A percentile compares a stretch with the other conserved stretches of the same genome.
phyloP scores from a whole-genome alignment of 2,329 filamentous ascomycete genomes.

The Diaporthe velutina region DNA sequence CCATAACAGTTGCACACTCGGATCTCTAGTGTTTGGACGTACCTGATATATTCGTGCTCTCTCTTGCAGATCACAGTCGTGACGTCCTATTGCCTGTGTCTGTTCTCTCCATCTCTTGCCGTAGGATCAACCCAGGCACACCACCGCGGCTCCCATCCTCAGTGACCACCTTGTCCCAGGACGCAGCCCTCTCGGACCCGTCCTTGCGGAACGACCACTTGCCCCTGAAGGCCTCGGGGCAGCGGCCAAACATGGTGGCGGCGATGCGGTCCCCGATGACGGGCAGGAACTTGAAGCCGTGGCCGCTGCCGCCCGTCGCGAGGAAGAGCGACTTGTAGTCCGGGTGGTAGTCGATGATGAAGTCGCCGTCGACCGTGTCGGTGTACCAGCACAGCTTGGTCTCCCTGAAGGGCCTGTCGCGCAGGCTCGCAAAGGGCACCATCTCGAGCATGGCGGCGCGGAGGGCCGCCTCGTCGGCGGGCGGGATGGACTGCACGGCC shows the following conservation, averaged over 20 bases:
- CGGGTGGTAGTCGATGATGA: constrained; percentile 79
- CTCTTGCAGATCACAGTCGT: constrained; percentile 15
- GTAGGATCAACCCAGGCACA: constrained; percentile 58
- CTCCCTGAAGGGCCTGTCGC: constrained; percentile 69
- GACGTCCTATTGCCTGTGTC: neutral
- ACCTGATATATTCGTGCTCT: neutral
- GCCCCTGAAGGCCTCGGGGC: constrained; percentile 63
- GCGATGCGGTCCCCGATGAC: constrained; percentile 73
- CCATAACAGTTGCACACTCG: constrained; percentile 31
- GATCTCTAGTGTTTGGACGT: neutral
- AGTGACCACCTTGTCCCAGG: constrained; percentile 58
- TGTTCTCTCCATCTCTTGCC: constrained; percentile 56
- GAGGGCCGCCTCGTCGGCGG: constrained; percentile 72
- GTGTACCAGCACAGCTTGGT: constrained; percentile 82
- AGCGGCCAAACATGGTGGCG: constrained; percentile 64
- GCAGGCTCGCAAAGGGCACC: constrained; percentile 68
- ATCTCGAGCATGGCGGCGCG: constrained; percentile 71
- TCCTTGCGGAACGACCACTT: constrained; percentile 76
- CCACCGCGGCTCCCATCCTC: constrained; percentile 68
- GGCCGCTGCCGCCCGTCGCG: constrained; percentile 73
- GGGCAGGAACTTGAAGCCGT: constrained; percentile 78
- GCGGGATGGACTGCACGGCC: constrained; percentile 61
- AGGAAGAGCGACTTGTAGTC: constrained; percentile 69
- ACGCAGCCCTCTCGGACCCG: constrained; percentile 50
- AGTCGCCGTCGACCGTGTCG: constrained; percentile 79